Conservation (phyloP, 2,329 filamentous ascomycete species). For the Reticulascus tulasneorum region DNA sequence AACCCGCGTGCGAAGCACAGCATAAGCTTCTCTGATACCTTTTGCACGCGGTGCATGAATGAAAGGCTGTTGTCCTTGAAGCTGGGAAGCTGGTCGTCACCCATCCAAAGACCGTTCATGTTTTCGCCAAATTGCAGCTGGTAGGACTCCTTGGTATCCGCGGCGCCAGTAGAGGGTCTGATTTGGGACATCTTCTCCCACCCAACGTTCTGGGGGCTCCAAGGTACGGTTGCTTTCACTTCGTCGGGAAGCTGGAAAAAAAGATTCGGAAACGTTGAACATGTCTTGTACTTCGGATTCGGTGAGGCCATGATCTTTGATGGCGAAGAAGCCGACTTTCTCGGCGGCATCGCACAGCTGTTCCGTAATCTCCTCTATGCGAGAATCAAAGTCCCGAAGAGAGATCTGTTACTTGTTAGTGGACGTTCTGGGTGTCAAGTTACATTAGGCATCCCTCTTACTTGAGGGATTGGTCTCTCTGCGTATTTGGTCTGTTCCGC, state of each 20-base stretch:
- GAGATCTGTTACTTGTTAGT: conserved; percentile 47
- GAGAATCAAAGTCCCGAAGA: conserved; percentile 45
- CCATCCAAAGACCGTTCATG: conserved; percentile 50
- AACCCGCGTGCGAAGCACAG: conserved; percentile 54
- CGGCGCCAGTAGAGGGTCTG: conserved; percentile 53
- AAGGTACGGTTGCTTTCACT: conserved; percentile 50
- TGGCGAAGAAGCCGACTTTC: conserved; percentile 56
- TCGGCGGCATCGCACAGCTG: conserved; percentile 52
- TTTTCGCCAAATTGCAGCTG: conserved; percentile 58
- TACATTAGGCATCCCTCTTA: neutral
- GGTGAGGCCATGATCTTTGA: conserved; percentile 52
- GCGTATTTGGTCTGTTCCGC: conserved; percentile 7
- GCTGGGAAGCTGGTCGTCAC: conserved; percentile 40
- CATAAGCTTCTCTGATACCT: conserved; percentile 53
- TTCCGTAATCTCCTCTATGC: conserved; percentile 49
- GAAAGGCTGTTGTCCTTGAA: conserved; percentile 39
- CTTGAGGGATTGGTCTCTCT: conserved; percentile 3
- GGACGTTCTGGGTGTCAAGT: conserved; percentile 34
- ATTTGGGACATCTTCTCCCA: conserved; percentile 59
- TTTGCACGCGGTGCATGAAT: conserved; percentile 54
- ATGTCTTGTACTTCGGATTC: conserved; percentile 44
- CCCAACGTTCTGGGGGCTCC: conserved; percentile 51
- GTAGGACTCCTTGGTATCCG: conserved; percentile 59
- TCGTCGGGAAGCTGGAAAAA: conserved; percentile 51
- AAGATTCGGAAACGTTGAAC: conserved; percentile 45